phyloP scores from a whole-genome alignment of 106 monocot species.

The Dioscorea dumetorum region DNA sequence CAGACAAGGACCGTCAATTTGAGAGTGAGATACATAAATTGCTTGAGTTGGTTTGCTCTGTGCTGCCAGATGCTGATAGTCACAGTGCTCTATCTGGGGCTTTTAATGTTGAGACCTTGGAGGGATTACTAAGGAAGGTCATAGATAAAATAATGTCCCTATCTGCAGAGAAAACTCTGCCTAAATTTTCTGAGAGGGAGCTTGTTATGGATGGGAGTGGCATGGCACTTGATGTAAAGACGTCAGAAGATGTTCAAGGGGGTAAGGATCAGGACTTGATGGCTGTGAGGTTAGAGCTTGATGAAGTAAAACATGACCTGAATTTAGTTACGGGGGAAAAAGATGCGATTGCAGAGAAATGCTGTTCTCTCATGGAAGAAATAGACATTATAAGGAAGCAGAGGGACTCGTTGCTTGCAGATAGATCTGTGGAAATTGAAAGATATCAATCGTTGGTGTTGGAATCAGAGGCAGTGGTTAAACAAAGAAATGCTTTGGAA shows the following conservation, averaged over 20 bases:
- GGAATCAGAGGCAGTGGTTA: constrained; percentile 45
- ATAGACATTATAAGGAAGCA: constrained; percentile 33
- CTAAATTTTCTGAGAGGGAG: constrained; percentile 10
- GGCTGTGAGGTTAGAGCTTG: constrained; percentile 33
- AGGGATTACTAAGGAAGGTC: constrained; percentile 39
- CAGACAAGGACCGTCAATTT: constrained; percentile 18
- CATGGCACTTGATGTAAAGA: constrained; percentile 15
- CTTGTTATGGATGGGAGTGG: constrained; percentile 12
- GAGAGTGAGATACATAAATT: constrained; percentile 41
- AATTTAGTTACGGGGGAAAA: constrained; percentile 35
- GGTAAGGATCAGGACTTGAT: constrained; percentile 34
- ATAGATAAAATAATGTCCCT: constrained; percentile 40
- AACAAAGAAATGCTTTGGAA: constrained; percentile 55
- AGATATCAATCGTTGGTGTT: constrained; percentile 41
- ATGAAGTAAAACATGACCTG: constrained; percentile 30
- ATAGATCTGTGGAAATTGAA: constrained; percentile 29
- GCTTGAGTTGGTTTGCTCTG: constrained; percentile 34
- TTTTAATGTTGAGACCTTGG: constrained; percentile 31
- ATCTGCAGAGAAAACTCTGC: constrained; percentile 16
- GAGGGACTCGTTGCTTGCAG: constrained; percentile 39
- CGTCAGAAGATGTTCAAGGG: constrained; percentile 9
- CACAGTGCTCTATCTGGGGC: constrained; percentile 14
- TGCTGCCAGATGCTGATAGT: constrained; percentile 29
- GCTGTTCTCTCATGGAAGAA: constrained; percentile 37
- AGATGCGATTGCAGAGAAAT: constrained; percentile 43